These are phyloP conservation scores for Lachnellula hyalina DNA, from an alignment of 2,329 filamentous ascomycete species.

Conservation along the genomic window DNA sequence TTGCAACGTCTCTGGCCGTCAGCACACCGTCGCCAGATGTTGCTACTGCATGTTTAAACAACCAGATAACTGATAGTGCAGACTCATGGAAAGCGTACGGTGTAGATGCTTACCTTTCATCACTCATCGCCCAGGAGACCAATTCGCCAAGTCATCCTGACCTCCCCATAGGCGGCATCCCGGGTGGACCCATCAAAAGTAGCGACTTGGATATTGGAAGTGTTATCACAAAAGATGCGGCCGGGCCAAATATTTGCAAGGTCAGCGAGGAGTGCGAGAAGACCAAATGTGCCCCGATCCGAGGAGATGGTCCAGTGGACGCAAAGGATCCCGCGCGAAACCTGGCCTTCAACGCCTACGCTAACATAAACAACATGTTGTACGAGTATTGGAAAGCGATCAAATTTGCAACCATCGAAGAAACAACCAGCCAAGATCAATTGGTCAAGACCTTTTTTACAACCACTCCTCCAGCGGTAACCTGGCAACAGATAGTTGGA, in stretches of 20 bases:
- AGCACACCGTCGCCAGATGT: neutral
- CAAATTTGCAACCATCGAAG: neutral
- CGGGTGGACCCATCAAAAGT: neutral
- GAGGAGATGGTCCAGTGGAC: neutral
- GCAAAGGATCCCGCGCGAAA: neutral
- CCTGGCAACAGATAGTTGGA: neutral
- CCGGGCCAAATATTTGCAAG: too few relatives aligned
- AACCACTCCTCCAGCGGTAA: neutral
- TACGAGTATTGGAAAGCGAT: neutral
- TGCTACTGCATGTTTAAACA: neutral
- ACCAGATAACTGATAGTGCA: neutral
- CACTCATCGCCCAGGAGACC: neutral
- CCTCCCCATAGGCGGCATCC: neutral
- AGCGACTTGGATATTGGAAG: neutral
- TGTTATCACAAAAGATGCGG: neutral
- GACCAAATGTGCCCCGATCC: neutral
- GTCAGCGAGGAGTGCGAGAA: neutral
- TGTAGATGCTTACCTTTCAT: neutral
- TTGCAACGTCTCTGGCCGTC: neutral
- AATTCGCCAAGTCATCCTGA: neutral
- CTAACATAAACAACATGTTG: neutral
- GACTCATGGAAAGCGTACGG: neutral
- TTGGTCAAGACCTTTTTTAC: neutral
- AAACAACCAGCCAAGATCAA: neutral
- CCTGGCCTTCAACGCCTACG: neutral